phyloP scores from a whole-genome alignment of 805 yeast species.

The Kodamaea leandrae region DNA sequence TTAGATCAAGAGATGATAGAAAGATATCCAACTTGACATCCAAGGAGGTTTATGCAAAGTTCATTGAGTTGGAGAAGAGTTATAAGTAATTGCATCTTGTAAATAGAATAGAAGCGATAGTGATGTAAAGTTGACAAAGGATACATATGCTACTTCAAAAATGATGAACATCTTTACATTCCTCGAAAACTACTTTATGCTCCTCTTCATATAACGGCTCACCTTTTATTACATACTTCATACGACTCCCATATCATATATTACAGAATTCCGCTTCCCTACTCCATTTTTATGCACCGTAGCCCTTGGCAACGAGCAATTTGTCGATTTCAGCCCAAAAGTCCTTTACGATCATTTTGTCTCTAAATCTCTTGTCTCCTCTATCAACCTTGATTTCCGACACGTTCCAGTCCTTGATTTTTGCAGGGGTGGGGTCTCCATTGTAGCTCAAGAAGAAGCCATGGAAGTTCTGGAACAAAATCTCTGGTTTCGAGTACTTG shows the following conservation, averaged over 20 bases:
- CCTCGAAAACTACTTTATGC: too few species aligned
- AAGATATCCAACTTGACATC: constrained; percentile 42
- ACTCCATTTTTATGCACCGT: constrained; percentile 27
- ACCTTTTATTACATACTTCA: too few species aligned
- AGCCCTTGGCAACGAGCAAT: constrained; percentile 66
- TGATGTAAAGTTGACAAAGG: too few species aligned
- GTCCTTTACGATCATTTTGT: constrained; percentile 77
- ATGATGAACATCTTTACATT: too few species aligned
- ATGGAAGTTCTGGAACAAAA: constrained; percentile 74
- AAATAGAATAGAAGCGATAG: too few species aligned
- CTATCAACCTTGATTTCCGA: constrained; percentile 75
- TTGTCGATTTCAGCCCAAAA: constrained; percentile 85
- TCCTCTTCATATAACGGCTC: too few species aligned
- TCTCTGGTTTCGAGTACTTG: constrained; percentile 76
- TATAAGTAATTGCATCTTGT: constrained; percentile 27
- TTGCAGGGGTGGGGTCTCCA: constrained; percentile 76
- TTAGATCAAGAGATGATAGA: constrained; percentile 57
- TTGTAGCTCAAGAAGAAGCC: constrained; percentile 78
- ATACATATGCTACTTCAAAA: too few species aligned
- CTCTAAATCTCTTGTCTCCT: constrained; percentile 74
- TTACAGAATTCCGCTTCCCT: too few species aligned
- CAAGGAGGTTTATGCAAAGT: constrained; percentile 52
- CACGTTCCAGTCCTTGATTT: constrained; percentile 86
- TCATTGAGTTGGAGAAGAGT: constrained; percentile 55
- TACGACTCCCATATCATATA: too few species aligned